Base-by-base conservation (phyloP, 73 alveolate genomes). In the Diophrys sp. region DNA sequence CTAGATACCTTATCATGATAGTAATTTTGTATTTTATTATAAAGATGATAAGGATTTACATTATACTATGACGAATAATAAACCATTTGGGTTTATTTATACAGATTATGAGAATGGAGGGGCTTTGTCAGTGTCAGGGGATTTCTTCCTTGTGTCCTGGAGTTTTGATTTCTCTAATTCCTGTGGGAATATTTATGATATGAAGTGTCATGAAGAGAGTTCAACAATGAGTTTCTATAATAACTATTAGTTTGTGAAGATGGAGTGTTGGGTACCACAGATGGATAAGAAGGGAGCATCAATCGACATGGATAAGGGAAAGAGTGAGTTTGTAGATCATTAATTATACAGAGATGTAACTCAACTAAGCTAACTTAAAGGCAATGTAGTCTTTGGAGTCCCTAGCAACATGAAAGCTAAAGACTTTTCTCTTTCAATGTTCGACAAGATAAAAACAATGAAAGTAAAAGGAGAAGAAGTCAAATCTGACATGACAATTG, bases 41-140 rank as follows among this genome's bases (percentile, higher is more conserved):
- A 54, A 54, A 29, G 77, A 53, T 0, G 93, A 85, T n/a, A 72
- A 31, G 73, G 89, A 78, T 29, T 11, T 29, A n/a, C 93, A 85
- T 70, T 85, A 56, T 69, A 67, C 82, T n/a, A 78, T 85, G 88
- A 72, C 85, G 25, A 71, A 71, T 72, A 85, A 73, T 54, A 85
- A 85, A 68, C 93, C 93, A 31, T 85, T 85, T 66, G 93, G 93
- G 30, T 85, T 79, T 54, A 79, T 85, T 74, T 85, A 85, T 81
- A 85, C 93, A 44, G 93, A 85, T 32, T 85, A 85, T 71, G 93
- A 79, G 66, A 29, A 33, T 2, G 83, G 89, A 34, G 93, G 93
- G 0, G 93, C 86, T 0, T 70, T 85, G 0, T 56, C 82, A 1
- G 54, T 85, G 1, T 71, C 86, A 5, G 93, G 93, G 23, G 93